These are phyloP conservation scores for Styphnolobium japonicum DNA, from an alignment of 306 rosid genomes.

Conservation along the genomic window DNA sequence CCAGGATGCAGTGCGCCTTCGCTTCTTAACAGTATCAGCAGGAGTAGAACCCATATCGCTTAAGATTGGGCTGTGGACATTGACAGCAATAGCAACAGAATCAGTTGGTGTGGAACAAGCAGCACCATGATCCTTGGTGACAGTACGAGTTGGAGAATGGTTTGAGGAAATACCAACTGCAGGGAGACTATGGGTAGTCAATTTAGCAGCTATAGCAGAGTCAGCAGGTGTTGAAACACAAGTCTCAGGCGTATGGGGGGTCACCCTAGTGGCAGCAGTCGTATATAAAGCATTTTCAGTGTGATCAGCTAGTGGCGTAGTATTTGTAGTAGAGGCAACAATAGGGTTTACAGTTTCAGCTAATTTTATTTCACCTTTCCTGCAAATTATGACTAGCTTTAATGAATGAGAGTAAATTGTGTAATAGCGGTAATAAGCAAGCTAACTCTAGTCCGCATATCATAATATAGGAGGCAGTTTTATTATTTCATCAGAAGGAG, in stretches of 20 bases:
- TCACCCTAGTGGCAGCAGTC: not conserved
- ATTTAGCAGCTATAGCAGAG: conserved; percentile 8
- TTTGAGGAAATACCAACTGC: not conserved
- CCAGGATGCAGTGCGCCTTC: conserved; percentile 46
- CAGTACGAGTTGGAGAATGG: conserved; percentile 3
- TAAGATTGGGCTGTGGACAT: not conserved
- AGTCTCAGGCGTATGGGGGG: conserved; percentile 10
- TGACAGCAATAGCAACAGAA: conserved; percentile 11
- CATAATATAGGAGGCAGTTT: not conserved
- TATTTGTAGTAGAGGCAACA: conserved; percentile 6
- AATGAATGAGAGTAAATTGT: conserved; percentile 1
- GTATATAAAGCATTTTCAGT: not conserved
- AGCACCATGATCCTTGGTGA: conserved; percentile 4
- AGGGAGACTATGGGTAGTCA: not conserved
- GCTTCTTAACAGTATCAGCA: conserved; percentile 62
- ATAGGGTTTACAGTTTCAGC: conserved; percentile 40
- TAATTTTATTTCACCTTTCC: conserved; percentile 35
- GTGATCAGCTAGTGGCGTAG: not conserved
- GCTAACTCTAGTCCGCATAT: not conserved
- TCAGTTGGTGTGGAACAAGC: conserved; percentile 23
- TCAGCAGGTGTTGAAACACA: conserved; percentile 9
- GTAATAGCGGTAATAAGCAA: not conserved
- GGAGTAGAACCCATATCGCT: conserved; percentile 47
- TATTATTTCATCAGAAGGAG: conserved; percentile 8
- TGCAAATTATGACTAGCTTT: conserved; percentile 24